A percentile compares a stretch with the other conserved stretches of the same genome.
phyloP scores from a whole-genome alignment of 495 filamentous ascomycete genomes.

The Podospora comata region DNA sequence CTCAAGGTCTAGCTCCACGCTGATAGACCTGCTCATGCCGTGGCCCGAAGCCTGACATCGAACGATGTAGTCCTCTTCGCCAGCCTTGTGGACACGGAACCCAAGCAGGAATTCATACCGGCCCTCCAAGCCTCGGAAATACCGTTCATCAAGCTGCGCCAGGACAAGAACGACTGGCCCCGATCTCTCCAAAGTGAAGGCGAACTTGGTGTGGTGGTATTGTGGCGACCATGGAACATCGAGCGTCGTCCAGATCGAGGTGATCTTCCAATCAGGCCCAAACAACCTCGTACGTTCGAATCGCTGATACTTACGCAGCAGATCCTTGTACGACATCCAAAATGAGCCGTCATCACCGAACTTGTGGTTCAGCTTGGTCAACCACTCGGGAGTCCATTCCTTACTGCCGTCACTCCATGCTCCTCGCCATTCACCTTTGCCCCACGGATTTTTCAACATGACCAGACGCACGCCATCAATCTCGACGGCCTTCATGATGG shows the following conservation, averaged over 20 bases:
- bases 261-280: constrained; percentile 74
- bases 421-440: constrained; percentile 75
- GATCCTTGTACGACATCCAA: constrained; percentile 71
- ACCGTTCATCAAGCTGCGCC: constrained; percentile 79
- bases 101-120: constrained; percentile 74
- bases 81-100: constrained; percentile 79
- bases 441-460: constrained; percentile 86
- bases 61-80: constrained; percentile 79
- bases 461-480: constrained; percentile 71
- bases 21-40: constrained; percentile 69
- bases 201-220: constrained; percentile 81
- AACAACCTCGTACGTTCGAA: constrained; percentile 91
- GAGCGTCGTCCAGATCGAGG: constrained; percentile 80
- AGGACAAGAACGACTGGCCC: constrained; percentile 76
- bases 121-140: constrained; percentile 80
- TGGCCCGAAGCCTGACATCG: constrained; percentile 67
- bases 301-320: constrained; percentile 75
- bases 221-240: constrained; percentile 82
- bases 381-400: constrained; percentile 89
- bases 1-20: constrained; percentile 76
- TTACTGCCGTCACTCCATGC: constrained; percentile 86
- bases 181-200: constrained; percentile 61
- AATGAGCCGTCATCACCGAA: constrained; percentile 86
- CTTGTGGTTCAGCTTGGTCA: constrained; percentile 69
- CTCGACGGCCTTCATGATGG: constrained; percentile 78